Conservation (phyloP, 2,329 filamentous ascomycete genomes). For the Cladophialophora chaetospira region DNA sequence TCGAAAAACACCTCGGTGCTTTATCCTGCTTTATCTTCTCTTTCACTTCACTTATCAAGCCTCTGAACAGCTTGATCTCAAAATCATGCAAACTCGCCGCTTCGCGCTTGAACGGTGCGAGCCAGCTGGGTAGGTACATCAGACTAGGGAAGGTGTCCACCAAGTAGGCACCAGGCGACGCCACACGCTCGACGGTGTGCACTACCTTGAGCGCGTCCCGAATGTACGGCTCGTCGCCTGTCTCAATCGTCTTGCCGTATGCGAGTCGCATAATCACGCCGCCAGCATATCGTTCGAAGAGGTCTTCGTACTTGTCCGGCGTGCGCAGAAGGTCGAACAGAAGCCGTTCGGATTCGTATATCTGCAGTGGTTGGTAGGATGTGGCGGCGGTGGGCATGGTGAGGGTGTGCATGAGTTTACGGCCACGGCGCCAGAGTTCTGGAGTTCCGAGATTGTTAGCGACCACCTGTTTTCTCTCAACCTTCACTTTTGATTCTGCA, state of each 20-base stretch:
- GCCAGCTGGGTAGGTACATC: conserved; percentile 32
- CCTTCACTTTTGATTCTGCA: conserved; percentile 36
- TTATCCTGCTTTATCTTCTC: conserved; percentile 35
- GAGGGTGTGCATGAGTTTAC: conserved; percentile 49
- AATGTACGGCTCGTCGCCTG: conserved; percentile 26
- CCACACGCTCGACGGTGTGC: conserved; percentile 40
- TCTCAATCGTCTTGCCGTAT: conserved; percentile 37
- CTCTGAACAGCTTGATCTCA: conserved; percentile 40
- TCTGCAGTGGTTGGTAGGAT: conserved; percentile 37
- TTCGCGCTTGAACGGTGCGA: conserved; percentile 39
- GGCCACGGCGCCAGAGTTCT: conserved; percentile 42
- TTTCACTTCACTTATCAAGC: conserved; percentile 43
- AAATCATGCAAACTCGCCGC: conserved; percentile 30
- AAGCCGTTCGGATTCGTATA: conserved; percentile 35
- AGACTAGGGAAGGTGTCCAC: conserved; percentile 38
- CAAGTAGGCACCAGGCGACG: conserved; percentile 41
- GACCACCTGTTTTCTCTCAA: too few species aligned
- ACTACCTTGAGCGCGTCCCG: conserved; percentile 37
- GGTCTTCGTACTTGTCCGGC: conserved; percentile 39
- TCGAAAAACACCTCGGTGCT: conserved; percentile 38
- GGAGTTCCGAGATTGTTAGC: too few species aligned
- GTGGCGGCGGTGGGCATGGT: conserved; percentile 39
- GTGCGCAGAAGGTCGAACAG: conserved; percentile 36
- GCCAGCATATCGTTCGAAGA: conserved; percentile 42
- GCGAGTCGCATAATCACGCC: conserved; percentile 42